Evolutionary conservation across 805 yeast species (phyloP).

Genomic region (Ogataea saltuana): DNA sequence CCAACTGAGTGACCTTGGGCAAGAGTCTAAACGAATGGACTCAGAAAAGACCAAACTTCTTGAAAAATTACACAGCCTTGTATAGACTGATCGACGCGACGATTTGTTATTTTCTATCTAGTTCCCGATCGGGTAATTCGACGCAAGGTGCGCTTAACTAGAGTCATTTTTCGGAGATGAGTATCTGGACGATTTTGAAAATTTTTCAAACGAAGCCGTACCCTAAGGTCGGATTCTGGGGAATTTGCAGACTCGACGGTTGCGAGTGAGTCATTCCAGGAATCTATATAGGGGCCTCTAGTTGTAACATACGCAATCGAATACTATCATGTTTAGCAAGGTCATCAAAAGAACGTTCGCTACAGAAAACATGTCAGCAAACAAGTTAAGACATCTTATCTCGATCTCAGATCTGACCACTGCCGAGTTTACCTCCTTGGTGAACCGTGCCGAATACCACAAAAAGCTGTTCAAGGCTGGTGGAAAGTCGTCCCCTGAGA

Average conservation of each 20-base stretch:
- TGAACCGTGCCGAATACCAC: conserved; percentile 68
- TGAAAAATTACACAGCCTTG: conserved; percentile 5
- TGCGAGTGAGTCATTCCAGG: conserved; percentile 11
- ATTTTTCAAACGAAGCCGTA: conserved; percentile 7
- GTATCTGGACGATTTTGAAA: conserved; percentile 8
- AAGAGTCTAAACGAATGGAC: conserved; percentile 4
- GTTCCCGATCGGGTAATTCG: conserved; percentile 19
- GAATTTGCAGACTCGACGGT: too few species aligned
- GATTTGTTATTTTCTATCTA: not conserved
- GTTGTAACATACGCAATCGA: too few species aligned
- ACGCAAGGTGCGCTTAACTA: conserved; percentile 15
- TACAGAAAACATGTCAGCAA: conserved; percentile 17
- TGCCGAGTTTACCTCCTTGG: conserved; percentile 69
- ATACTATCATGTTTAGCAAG: conserved; percentile 18
- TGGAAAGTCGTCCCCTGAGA: conserved; percentile 39
- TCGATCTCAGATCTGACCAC: conserved; percentile 78
- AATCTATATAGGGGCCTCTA: conserved; percentile 1
- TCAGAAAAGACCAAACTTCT: conserved; percentile 4
- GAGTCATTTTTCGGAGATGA: conserved; percentile 1
- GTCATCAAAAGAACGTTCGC: conserved; percentile 35
- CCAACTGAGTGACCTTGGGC: conserved; percentile 3
- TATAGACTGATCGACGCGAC: conserved; percentile 14
- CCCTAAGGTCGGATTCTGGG: not conserved
- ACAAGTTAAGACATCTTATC: conserved; percentile 63
- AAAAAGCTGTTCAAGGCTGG: conserved; percentile 63